Conservation (phyloP, 495 filamentous ascomycete species). For the Neurospora tetraspora region DNA sequence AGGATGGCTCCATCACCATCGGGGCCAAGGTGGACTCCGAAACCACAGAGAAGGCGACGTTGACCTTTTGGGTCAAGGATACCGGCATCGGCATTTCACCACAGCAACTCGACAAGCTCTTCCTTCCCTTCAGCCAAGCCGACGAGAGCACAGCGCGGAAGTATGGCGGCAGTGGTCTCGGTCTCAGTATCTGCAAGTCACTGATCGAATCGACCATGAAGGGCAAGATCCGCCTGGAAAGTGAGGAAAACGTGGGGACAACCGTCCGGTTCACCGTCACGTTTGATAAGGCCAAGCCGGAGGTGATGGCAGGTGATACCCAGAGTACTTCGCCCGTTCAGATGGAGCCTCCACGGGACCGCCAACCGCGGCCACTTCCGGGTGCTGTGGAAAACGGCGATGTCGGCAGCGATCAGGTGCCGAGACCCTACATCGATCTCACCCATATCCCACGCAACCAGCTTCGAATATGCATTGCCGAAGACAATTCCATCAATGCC, state of each 20-base stretch:
- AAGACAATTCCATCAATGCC: constrained; percentile 87
- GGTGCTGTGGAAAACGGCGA: neutral
- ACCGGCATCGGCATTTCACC: constrained; percentile 83
- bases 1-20: constrained; percentile 74
- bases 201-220: constrained; percentile 86
- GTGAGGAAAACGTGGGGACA: constrained; percentile 62
- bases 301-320: constrained; percentile 41
- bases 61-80: constrained; percentile 81
- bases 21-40: constrained; percentile 60
- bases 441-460: constrained; percentile 62
- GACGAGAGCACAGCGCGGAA: constrained; percentile 79
- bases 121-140: constrained; percentile 84
- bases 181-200: constrained; percentile 88
- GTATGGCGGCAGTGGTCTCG: constrained; percentile 84
- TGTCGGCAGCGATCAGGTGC: neutral
- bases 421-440: constrained; percentile 50
- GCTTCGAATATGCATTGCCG: constrained; percentile 78
- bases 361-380: constrained; percentile 35
- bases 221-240: constrained; percentile 74
- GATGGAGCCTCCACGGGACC: constrained; percentile 44
- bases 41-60: constrained; percentile 53
- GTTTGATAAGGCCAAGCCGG: constrained; percentile 62
- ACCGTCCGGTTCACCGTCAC: constrained; percentile 77
- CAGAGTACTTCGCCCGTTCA: constrained; percentile 21
- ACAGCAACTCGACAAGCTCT: constrained; percentile 72